These are phyloP conservation scores for Parietichytrium sp. DNA, from an alignment of 108 stramenopile genomes.

Conservation along the genomic window DNA sequence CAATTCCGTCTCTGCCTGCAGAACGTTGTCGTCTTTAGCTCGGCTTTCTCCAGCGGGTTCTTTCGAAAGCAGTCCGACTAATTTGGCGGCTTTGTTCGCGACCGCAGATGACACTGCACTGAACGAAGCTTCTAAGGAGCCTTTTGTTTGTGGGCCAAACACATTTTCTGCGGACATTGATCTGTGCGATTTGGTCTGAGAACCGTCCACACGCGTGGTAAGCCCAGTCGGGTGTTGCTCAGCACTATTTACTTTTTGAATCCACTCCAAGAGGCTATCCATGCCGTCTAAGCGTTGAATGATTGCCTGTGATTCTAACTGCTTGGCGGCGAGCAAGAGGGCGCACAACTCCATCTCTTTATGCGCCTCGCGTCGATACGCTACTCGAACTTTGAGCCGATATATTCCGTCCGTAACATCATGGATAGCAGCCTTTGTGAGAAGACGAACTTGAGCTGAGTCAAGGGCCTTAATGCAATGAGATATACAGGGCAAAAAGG, in stretches of 20 bases:
- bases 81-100: too few species aligned
- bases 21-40: too few species aligned
- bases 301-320: not conserved
- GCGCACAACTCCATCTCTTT: not conserved
- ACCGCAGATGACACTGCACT: too few species aligned
- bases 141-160: too few species aligned
- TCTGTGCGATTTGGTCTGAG: too few species aligned
- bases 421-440: not conserved
- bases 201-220: too few species aligned
- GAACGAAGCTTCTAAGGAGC: too few species aligned
- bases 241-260: not conserved
- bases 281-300: constrained; percentile 20
- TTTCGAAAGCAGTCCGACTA: too few species aligned
- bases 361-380: not conserved
- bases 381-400: not conserved
- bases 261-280: not conserved
- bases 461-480: not conserved
- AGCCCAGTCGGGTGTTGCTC: not conserved
- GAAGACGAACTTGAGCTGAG: not conserved
- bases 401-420: not conserved
- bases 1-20: too few species aligned
- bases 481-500: not conserved
- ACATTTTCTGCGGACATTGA: too few species aligned
- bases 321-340: not conserved
- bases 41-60: too few species aligned